phyloP scores from a whole-genome alignment of 2,329 filamentous ascomycete genomes.

The Fonsecaea pedrosoi region DNA sequence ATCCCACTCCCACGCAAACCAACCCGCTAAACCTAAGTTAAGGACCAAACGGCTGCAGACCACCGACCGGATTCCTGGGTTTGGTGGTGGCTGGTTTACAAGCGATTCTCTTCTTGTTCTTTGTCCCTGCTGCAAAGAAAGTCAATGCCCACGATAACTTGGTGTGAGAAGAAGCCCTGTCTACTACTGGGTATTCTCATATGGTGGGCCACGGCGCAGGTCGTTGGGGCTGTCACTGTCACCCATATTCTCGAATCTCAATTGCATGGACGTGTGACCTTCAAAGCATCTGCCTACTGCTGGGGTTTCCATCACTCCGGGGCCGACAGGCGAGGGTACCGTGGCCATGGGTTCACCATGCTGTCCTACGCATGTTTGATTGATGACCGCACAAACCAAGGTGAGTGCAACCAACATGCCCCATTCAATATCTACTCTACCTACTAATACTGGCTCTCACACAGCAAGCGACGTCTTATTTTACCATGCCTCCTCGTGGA shows the following conservation, averaged over 20 bases:
- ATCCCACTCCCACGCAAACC: slow-evolving; percentile 10
- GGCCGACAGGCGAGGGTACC: slow-evolving; percentile 28
- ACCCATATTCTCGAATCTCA: slow-evolving; percentile 18
- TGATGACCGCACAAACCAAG: slow-evolving; percentile 3
- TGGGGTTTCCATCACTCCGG: slow-evolving; percentile 14
- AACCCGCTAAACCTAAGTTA: slow-evolving; percentile 8
- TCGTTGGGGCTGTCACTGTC: slow-evolving; percentile 15
- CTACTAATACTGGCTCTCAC: slow-evolving; percentile 11
- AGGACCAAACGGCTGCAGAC: slow-evolving; percentile 11
- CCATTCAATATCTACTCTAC: slow-evolving; percentile 5
- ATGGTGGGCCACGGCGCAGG: neutral
- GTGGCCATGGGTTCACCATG: slow-evolving; percentile 21
- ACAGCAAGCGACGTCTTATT: slow-evolving; percentile 28
- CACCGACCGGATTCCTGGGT: slow-evolving; percentile 18
- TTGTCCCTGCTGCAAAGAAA: neutral
- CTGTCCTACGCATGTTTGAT: slow-evolving; percentile 27
- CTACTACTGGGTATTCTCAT: neutral
- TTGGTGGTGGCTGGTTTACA: slow-evolving; percentile 1
- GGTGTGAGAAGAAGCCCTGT: neutral
- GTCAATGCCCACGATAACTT: neutral
- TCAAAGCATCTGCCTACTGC: neutral
- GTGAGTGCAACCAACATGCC: slow-evolving; percentile 3
- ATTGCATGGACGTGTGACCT: slow-evolving; percentile 15
- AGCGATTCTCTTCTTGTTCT: neutral
- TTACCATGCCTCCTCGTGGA: slow-evolving; percentile 28